Evolutionary conservation across 306 rosid genomes (phyloP), one percentile per base, ranked within the genome.

Genomic region (Acacia crassicarpa): DNA sequence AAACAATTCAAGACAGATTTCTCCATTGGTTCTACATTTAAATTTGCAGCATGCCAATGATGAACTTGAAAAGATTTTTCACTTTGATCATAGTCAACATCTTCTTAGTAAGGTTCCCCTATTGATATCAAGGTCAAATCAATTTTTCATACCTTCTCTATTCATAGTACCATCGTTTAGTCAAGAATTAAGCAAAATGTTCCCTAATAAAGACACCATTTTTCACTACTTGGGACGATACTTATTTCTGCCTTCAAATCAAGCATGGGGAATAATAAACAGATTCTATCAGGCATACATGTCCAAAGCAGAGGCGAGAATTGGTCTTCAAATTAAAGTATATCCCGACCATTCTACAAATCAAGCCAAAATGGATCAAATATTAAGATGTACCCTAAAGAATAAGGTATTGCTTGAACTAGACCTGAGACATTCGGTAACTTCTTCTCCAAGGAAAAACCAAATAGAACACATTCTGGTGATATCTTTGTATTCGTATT

Each of bases 311-410:
- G 84, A 86, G 62, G 88, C 83, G 81, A 81, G 85, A 53, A 79
- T 88, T 45, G 89, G 88, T 59, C 74, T 83, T 56, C 91, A 88
- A 77, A 88, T 88, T 51, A 81, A 86, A 70, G 83, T 84, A 72
- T 80, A 79, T 12, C 41, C 67, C 5, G 9, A 56, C 5, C 68
- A 1, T 2, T 22, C 22, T 13, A 32, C 68, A 35, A 17, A 86
- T 49, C 51, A 84, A 53, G 75, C 81, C 6, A 41, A 10, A 44
- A 10, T 44, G 48, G 48, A 44, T 44, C 48, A 44, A 44, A 44
- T 44, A 44, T 9, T 44, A 44, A 2, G 48, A 44, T 44, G 48
- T 9, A 44, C 48, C 13, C 14, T 8, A 9, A 10, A 44, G 48
- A 44, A 44, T 44, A 10, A 44, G 48, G 48, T 44, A 44, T 44